Percentiles rank a stretch among this genome's conserved stretches.
phyloP scores from a whole-genome alignment of 768 basidiomycete species.

The Agrocybe chaxingu region DNA sequence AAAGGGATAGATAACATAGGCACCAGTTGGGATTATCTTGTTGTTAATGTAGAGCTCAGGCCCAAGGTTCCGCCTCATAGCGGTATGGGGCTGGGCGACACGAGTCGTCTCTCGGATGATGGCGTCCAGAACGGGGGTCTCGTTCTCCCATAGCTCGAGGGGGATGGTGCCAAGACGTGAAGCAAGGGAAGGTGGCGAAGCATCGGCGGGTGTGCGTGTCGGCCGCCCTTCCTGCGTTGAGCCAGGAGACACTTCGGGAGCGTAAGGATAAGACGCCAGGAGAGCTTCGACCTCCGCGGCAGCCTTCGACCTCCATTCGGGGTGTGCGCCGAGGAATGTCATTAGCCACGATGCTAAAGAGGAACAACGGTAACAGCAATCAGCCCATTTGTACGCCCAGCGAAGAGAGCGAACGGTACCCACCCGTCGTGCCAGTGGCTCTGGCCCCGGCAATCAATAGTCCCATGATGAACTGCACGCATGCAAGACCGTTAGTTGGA shows the following conservation, averaged over 20 bases:
- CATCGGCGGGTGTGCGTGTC: conserved; percentile 4
- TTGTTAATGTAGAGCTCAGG: conserved; percentile 68
- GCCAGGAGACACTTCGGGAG: conserved; percentile 11
- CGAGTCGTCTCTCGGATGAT: conserved; percentile 77
- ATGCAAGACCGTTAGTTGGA: conserved; percentile 17
- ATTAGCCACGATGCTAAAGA: conserved; percentile 66
- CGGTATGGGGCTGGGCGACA: conserved; percentile 74
- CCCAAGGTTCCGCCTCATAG: conserved; percentile 78
- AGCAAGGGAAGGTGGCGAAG: conserved; percentile 15
- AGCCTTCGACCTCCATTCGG: conserved; percentile 64
- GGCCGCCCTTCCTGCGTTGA: conserved; percentile 4
- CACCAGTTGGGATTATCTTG: conserved; percentile 67
- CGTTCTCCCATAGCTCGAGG: conserved; percentile 65
- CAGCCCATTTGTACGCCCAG: conserved; percentile 12
- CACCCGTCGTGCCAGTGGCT: conserved; percentile 73
- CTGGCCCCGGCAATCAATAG: conserved; percentile 77
- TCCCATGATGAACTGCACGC: conserved; percentile 73
- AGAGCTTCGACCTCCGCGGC: conserved; percentile 56
- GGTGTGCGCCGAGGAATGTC: conserved; percentile 66
- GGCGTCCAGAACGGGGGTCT: conserved; percentile 68
- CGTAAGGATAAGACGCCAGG: conserved; percentile 37
- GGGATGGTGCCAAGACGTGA: conserved; percentile 56
- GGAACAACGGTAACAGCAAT: conserved; percentile 9
- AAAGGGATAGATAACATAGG: conserved; percentile 78
- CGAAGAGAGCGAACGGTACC: conserved; percentile 16